Base-by-base conservation (phyloP, 805 yeast species). In the Nakazawaea wickerhamii region DNA sequence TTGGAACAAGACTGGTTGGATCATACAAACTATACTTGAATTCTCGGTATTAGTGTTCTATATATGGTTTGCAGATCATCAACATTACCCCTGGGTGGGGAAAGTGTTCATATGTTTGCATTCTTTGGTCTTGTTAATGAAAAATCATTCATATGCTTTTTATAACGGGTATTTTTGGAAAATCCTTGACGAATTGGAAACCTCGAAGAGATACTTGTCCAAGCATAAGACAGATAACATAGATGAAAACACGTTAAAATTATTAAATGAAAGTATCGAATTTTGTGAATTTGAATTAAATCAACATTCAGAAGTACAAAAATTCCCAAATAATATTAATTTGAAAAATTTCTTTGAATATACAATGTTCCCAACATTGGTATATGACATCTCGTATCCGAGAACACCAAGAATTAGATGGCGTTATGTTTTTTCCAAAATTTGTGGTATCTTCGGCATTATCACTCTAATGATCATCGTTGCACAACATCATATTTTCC, bases 131-230 rank as follows among this genome's bases (percentile, higher is more conserved):
- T 67, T 89, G 50, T 58, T 95, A 52, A 93, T 93, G 99, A 93
- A 93, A 59, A 83, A 84, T 79, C 98, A 93, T 60, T 89, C 98
- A 2, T 93, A 81, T 58, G 87, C 87, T 2, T 89, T 85, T 55
- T 93, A 81, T 65, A 90, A 90, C 56, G 99, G 98, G 0, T 88
- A 91, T 58, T 64, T 93, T 46, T 86, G 95, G 89, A 64, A 59
- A 26, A 75, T 82, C 34, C 53, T 59, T 18, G 60, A 65, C 13
- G 91, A 85, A 54, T 63, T 82, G 34, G 52, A 67, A 3, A 72
- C 67, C 45, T 75, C 86, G 0, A 63, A 63, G 43, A 53, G 47
- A 3, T 70, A 70, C 37, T 51, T 78, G 33, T 64, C 68, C 15
- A 68, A 68, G 39, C 60, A 68, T 31, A 64, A 65, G 5, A 55